Percentiles rank a stretch among this genome's conserved stretches.
These are phyloP conservation scores for Phaeosphaeriaceae sp. DNA, from an alignment of 2,329 filamentous ascomycete species.

Conservation along the genomic window DNA sequence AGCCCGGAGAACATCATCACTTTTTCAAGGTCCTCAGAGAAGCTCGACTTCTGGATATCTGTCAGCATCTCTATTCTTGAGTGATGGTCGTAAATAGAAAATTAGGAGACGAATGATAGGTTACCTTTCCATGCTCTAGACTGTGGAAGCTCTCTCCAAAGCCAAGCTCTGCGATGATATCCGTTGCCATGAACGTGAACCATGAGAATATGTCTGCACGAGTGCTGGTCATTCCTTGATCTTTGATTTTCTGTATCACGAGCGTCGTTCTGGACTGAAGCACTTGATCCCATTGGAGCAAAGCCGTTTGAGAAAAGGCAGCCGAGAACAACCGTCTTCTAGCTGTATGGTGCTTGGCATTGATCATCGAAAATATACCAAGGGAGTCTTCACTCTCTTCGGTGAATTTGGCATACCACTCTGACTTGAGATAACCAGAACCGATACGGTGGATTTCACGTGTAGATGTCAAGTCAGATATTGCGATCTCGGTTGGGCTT, in stretches of 20 bases:
- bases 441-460: slow-evolving; percentile 45
- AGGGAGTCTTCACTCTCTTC: slow-evolving; percentile 23
- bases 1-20: no score
- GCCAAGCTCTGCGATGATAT: slow-evolving; percentile 60
- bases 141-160: slow-evolving; percentile 64
- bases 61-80: background rate
- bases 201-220: slow-evolving; percentile 60
- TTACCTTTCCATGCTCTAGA: slow-evolving; percentile 58
- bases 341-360: slow-evolving; percentile 42
- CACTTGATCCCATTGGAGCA: slow-evolving; percentile 27
- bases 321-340: slow-evolving; percentile 47
- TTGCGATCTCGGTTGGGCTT: slow-evolving; percentile 29
- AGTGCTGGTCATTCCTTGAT: slow-evolving; percentile 47
- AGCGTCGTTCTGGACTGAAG: slow-evolving; percentile 49
- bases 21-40: no score
- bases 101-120: no score
- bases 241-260: slow-evolving; percentile 52
- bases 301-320: slow-evolving; percentile 36
- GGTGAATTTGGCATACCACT: slow-evolving; percentile 46
- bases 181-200: slow-evolving; percentile 62
- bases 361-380: slow-evolving; percentile 48
- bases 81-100: no score
- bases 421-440: slow-evolving; percentile 50
- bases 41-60: background rate
- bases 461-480: slow-evolving; percentile 27